These are phyloP conservation scores for Candida germanica DNA, from an alignment of 805 yeast species.

Conservation along the genomic window DNA sequence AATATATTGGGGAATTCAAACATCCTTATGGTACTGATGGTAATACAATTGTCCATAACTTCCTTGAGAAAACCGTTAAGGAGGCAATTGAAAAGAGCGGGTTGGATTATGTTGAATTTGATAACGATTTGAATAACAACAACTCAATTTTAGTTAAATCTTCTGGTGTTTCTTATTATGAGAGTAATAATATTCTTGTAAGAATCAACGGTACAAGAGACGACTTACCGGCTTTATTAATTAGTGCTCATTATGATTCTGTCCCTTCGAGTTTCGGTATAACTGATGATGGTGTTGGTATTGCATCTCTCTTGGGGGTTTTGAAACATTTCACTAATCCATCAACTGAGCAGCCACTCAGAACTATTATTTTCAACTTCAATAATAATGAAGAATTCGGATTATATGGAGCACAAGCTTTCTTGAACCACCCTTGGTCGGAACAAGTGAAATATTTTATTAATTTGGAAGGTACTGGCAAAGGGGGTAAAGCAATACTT, in stretches of 20 bases:
- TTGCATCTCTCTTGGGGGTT: conserved; percentile 74
- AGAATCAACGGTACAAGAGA: conserved; percentile 64
- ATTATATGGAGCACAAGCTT: conserved; percentile 73
- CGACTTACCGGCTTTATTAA: conserved; percentile 59
- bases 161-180: conserved; percentile 66
- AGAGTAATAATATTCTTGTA: conserved; percentile 77
- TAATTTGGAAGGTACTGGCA: conserved; percentile 90
- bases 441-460: conserved; percentile 59
- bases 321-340: conserved; percentile 42
- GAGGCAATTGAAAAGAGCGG: conserved; percentile 24
- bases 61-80: conserved; percentile 45
- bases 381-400: conserved; percentile 92
- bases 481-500: conserved; percentile 79
- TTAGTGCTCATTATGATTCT: conserved; percentile 87
- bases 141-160: conserved; percentile 50
- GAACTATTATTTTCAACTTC: conserved; percentile 79
- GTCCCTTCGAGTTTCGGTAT: conserved; percentile 86
- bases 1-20: conserved; percentile 57
- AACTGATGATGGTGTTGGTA: conserved; percentile 90
- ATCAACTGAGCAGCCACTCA: conserved; percentile 49
- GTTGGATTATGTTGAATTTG: conserved; percentile 31
- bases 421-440: conserved; percentile 72
- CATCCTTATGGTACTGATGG: conserved; percentile 81
- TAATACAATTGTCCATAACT: conserved; percentile 74
- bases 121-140: conserved; percentile 40